Evolutionary conservation across 2,329 filamentous ascomycete genomes (phyloP).

Genomic region (Pyrenophora graminea): DNA sequence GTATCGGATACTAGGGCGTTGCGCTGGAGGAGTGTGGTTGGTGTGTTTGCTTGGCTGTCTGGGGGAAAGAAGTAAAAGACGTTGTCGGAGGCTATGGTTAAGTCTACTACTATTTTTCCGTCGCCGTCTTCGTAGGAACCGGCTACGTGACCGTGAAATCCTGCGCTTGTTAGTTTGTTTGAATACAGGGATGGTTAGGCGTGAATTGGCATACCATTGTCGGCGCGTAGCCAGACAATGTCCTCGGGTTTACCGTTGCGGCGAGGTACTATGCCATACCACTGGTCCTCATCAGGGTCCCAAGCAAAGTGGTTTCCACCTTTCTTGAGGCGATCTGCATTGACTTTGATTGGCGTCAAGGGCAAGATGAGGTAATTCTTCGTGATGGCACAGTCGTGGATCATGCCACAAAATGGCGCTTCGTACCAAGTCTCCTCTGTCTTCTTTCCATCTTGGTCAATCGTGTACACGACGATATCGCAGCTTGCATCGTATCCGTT

Average conservation of each 20-base stretch:
- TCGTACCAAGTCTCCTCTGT: slow-evolving; percentile 50
- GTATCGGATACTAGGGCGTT: slow-evolving; percentile 48
- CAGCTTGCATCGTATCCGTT: slow-evolving; percentile 38
- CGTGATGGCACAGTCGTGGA: slow-evolving; percentile 49
- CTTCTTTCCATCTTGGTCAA: slow-evolving; percentile 45
- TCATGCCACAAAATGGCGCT: slow-evolving; percentile 46
- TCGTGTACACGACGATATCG: slow-evolving; percentile 49
- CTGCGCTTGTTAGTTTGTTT: slow-evolving; percentile 12
- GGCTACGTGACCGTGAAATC: slow-evolving; percentile 51
- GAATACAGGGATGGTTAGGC: too few species aligned
- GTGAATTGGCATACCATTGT: slow-evolving; percentile 51
- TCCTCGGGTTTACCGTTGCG: slow-evolving; percentile 57
- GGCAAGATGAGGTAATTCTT: slow-evolving; percentile 47
- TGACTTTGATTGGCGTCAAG: slow-evolving; percentile 45
- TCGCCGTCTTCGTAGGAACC: slow-evolving; percentile 48
- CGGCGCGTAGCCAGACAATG: slow-evolving; percentile 57
- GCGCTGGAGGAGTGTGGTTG: slow-evolving; percentile 44
- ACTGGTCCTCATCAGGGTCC: slow-evolving; percentile 58
- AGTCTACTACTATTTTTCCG: slow-evolving; percentile 47
- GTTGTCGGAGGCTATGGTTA: slow-evolving; percentile 48
- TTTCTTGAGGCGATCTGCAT: slow-evolving; percentile 42
- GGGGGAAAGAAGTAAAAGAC: slow-evolving; percentile 52
- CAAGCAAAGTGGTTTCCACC: slow-evolving; percentile 50
- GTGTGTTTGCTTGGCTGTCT: slow-evolving; percentile 35
- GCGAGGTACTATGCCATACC: slow-evolving; percentile 60